Evolutionary conservation across 2,329 filamentous ascomycete species (phyloP), one percentile per base, ranked within the genome.

Genomic region (Clonostachys byssicola): DNA sequence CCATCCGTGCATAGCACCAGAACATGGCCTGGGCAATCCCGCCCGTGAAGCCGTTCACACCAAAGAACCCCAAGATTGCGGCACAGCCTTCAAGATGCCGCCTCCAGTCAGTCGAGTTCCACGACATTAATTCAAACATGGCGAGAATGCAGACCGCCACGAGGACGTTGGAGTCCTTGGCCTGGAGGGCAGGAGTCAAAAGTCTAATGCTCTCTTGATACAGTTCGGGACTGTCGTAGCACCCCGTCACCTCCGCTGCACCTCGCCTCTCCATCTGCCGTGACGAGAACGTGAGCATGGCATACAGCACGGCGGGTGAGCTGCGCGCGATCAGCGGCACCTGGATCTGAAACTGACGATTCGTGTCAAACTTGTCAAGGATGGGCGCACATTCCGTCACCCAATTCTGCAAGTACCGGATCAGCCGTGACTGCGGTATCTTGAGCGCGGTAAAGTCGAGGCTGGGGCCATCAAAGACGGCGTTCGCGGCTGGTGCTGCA

Each of bases 1-100:
- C 77, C 75, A 81, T 81, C 40, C 78, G 66, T 1, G 74, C 76
- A 54, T 78, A 81, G 52, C 75, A 80, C 77, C 77, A 81, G 51
- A 81, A 81, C 0, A 81, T 64, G 0, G 76, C 77, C 52, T 78
- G 74, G 6, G 68, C 66, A 5, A 77, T 68, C n/a, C 61, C 61
- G 12, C 60, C 61, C 4, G 60, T 61, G 49, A 64, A 64, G 1
- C 78, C 78, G 36, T 75, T 68, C 6, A 81, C 73, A 3, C 66
- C 68, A 47, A 74, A 71, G 2, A 73, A 68, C 49, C 73, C 69
- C 18, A 81, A 73, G 2, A 81, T 57, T 2, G 74, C 69, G 2
- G 78, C 76, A 51, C 77, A 80, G 0, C 78, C 78, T 46, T 81
- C 77, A 4, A 81, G 58, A 57, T 81, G 78, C 2, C 74, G 68